Base-by-base conservation (phyloP, 768 basidiomycete species). In the Serendipita sp. region DNA sequence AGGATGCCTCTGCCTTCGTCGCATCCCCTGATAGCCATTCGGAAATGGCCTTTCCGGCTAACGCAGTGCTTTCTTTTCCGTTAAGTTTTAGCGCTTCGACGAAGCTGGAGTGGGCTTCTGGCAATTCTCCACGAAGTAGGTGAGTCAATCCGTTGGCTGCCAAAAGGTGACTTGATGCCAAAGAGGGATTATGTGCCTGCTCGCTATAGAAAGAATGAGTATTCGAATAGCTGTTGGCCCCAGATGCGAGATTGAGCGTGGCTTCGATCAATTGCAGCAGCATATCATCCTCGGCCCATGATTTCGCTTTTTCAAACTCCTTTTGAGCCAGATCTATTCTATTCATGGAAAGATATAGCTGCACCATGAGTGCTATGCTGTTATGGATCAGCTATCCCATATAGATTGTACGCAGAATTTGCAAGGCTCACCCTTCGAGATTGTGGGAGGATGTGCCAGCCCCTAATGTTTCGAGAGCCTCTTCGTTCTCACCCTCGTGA, bases 251-350 rank as follows among this genome's bases (percentile, higher is more conserved):
- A 33, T 85, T 83, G 64, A 91, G 84, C 23, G 80, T 83, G 13
- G 92, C 86, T 76, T 97, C 93, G 66, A 93, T 91, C 67, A 86
- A 81, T 71, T 95, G 92, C 18, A 97, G 77, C 43, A 97, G 80
- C 16, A 91, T 81, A 70, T 92, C 87, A 72, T 96, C 93, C 71
- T 93, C 92, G 4, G 88, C 88, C 79, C 85, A 89, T 63, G 80
- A 81, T 73, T 92, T 87, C 29, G 90, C 88, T 27, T 84, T 80
- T 36, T 88, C 85, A 71, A 90, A 86, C 69, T 90, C 86, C 70
- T 85, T 88, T 74, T 85, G 87, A 31, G 93, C 93, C 44, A 93
- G 81, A 75, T 90, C 91, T 37, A 85, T 77, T 45, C 93, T 85
- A 72, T 88, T 82, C 64, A 94, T 89, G n/a, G 90, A 89, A 43